Evolutionary conservation across 192 early-diverging fungal genomes (phyloP), one percentile per base, ranked within the genome.

Genomic region (Rhizophagus clarus): DNA sequence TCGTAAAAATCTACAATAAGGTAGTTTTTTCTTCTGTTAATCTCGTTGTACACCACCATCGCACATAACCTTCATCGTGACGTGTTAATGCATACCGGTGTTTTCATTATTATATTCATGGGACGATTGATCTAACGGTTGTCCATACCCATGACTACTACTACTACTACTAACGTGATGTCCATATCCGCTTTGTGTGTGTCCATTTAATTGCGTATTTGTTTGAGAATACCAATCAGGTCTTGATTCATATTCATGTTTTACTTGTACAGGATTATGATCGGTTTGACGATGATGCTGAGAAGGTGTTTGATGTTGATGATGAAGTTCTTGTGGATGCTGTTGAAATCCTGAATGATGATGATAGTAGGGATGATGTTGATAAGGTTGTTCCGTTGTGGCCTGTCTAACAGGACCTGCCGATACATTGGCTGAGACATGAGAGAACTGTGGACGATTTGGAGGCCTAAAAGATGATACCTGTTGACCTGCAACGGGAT

Each of bases 401-500:
- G 32, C 45, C 51, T 49, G 72, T 51, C 49, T 51, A 22, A 26
- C n/a, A 28, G 74, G 24, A 26, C 40, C n/a, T 34, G 74, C 8
- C 17, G 28, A 62, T 40, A 47, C 61, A 37, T 37, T 32, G 20
- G 74, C 17, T 15, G 74, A 40, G n/a, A 40, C 37, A 40, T 37
- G 12, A 22, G 68, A 6, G 11, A 24, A 45, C 4, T 62, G 74
- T 17, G 34, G 61, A 34, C 40, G 74, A 61, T 15, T 3, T 15
- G 20, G 74, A 61, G 29, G 12, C 15, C 45, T 40, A 8, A 42
- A 76, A 32, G 31, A 63, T 37, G 61, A 3, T 24, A 63, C 34
- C 32, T 63, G 56, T 47, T 76, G 61, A 63, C 45, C 34, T 40
- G 74, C 74, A 76, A 42, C 51, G 31, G 73, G 22, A 42, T 31